Evolutionary conservation across 805 yeast species (phyloP).

Genomic region (Starmerella tilneyi): DNA sequence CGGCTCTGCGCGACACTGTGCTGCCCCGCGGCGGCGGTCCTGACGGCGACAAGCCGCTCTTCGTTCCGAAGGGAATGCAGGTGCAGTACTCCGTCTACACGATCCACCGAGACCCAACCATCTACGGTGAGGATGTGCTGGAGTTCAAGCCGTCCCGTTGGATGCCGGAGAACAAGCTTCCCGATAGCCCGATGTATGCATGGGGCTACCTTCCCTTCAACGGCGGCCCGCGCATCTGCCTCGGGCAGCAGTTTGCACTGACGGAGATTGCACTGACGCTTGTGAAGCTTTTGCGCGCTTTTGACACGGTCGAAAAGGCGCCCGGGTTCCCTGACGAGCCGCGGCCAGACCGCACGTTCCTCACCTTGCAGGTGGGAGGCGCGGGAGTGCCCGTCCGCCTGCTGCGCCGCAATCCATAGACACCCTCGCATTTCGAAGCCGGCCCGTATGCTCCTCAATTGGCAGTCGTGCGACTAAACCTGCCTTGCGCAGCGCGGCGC

Average conservation of each 20-base stretch:
- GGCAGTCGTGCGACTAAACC: no score
- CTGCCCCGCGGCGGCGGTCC: slow-evolving; percentile 41
- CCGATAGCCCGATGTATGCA: slow-evolving; percentile 29
- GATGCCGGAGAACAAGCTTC: slow-evolving; percentile 26
- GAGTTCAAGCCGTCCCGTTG: slow-evolving; percentile 41
- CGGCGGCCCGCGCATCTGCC: slow-evolving; percentile 44
- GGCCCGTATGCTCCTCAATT: no score
- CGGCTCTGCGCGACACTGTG: slow-evolving; percentile 36
- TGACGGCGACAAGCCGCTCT: slow-evolving; percentile 32
- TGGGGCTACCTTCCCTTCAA: slow-evolving; percentile 42
- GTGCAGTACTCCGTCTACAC: slow-evolving; percentile 34
- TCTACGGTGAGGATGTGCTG: slow-evolving; percentile 36
- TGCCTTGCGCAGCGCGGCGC: no score
- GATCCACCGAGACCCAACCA: slow-evolving; percentile 35
- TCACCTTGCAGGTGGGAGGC: slow-evolving; percentile 15
- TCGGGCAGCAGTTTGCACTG: slow-evolving; percentile 44
- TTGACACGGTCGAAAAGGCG: slow-evolving; percentile 17
- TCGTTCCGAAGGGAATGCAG: slow-evolving; percentile 35
- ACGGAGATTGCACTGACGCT: slow-evolving; percentile 39
- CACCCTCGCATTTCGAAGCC: no score
- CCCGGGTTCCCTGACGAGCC: slow-evolving; percentile 6
- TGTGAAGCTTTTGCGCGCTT: slow-evolving; percentile 33
- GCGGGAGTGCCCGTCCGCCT: slow-evolving; percentile 16
- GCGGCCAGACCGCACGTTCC: slow-evolving; percentile 4
- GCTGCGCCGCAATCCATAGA: background rate